These are phyloP conservation scores for Ophiocordyceps camponoti-saundersi DNA, from an alignment of 2,329 filamentous ascomycete genomes.

Conservation along the genomic window DNA sequence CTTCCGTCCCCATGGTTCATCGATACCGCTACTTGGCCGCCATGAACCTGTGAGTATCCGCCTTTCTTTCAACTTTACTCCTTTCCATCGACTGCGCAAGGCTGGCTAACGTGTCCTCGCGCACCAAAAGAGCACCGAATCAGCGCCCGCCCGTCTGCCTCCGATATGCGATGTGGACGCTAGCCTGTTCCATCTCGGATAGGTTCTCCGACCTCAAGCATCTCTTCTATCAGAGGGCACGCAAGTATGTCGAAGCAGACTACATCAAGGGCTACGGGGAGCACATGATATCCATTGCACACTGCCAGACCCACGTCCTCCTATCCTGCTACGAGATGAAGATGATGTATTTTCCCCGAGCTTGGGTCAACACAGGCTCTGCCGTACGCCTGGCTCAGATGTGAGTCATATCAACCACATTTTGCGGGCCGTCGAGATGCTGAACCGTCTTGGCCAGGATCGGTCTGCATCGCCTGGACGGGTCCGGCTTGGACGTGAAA, in stretches of 20 bases:
- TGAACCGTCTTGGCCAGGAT: slow-evolving; percentile 45
- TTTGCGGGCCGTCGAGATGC: background rate
- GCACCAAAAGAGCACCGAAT: slow-evolving; percentile 43
- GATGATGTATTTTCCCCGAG: slow-evolving; percentile 91
- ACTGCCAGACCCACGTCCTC: slow-evolving; percentile 72
- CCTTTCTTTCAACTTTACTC: background rate
- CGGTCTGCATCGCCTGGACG: slow-evolving; percentile 76
- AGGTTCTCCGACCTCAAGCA: slow-evolving; percentile 67
- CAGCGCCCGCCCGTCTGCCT: slow-evolving; percentile 76
- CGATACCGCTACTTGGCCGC: slow-evolving; percentile 72
- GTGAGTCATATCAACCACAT: slow-evolving; percentile 23
- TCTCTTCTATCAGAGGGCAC: slow-evolving; percentile 74
- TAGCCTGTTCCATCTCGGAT: slow-evolving; percentile 71
- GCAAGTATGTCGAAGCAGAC: slow-evolving; percentile 80
- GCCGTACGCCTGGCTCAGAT: slow-evolving; percentile 72
- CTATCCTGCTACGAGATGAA: slow-evolving; percentile 84
- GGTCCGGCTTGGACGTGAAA: slow-evolving; percentile 72
- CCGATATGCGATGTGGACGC: slow-evolving; percentile 91
- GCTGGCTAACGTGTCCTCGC: background rate
- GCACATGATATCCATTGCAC: slow-evolving; percentile 66
- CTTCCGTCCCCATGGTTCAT: slow-evolving; percentile 77
- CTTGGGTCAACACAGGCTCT: slow-evolving; percentile 82
- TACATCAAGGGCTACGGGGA: slow-evolving; percentile 90
- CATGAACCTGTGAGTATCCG: slow-evolving; percentile 52
- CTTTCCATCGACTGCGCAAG: background rate